Conservation (phyloP, 1,284 basidiomycete species). For the Irpex sp. region DNA sequence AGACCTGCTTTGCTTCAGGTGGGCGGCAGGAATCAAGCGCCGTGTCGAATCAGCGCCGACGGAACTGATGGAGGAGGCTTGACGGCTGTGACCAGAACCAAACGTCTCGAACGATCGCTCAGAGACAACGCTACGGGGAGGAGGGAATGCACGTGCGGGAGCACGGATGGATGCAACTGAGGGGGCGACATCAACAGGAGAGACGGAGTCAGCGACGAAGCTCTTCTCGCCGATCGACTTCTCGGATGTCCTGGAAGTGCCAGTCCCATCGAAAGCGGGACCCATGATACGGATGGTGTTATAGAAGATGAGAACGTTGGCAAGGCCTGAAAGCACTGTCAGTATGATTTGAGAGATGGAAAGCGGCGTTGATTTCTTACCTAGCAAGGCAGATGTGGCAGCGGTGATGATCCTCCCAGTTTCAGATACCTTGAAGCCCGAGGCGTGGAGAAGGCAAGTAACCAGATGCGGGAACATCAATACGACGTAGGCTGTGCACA, state of each 20-base stretch:
- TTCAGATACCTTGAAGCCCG: slow-evolving; percentile 44
- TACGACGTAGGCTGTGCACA: slow-evolving; percentile 47
- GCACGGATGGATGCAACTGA: slow-evolving; percentile 16
- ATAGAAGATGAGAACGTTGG: slow-evolving; percentile 60
- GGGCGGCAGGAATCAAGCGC: slow-evolving; percentile 5
- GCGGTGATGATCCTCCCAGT: slow-evolving; percentile 45
- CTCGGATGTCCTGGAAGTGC: neutral
- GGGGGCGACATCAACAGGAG: slow-evolving; percentile 22
- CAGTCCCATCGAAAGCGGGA: slow-evolving; percentile 38
- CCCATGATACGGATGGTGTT: slow-evolving; percentile 64
- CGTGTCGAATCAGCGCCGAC: slow-evolving; percentile 15
- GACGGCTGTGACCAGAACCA: neutral
- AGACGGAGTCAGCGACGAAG: slow-evolving; percentile 26
- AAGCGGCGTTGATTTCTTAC: slow-evolving; percentile 33
- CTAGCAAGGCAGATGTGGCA: slow-evolving; percentile 50
- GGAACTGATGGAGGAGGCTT: slow-evolving; percentile 1
- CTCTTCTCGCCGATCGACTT: slow-evolving; percentile 26
- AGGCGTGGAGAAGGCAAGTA: slow-evolving; percentile 44
- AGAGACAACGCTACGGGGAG: slow-evolving; percentile 5
- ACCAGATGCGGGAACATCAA: slow-evolving; percentile 60
- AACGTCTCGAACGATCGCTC: neutral
- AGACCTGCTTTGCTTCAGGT: slow-evolving; percentile 9
- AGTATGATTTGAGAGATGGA: slow-evolving; percentile 7
- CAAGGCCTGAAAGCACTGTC: slow-evolving; percentile 40
- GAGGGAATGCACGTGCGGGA: slow-evolving; percentile 17